Evolutionary conservation across 345 rosid species (phyloP).

Genomic region (Salix viminalis): DNA sequence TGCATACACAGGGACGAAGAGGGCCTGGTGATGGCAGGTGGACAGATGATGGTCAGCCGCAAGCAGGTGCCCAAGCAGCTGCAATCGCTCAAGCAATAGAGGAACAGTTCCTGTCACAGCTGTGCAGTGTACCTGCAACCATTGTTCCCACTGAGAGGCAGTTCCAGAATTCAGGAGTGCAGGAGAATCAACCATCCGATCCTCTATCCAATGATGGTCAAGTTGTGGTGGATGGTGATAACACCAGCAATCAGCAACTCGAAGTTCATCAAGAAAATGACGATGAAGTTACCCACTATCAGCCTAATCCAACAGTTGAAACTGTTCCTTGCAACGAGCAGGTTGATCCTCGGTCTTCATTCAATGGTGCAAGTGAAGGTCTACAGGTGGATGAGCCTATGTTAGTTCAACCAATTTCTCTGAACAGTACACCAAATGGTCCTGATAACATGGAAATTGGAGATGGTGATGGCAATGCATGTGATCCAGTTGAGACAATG

Average conservation of each 20-base stretch:
- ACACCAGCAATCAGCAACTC: conserved; percentile 40
- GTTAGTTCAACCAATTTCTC: conserved; percentile 48
- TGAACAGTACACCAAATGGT: conserved; percentile 47
- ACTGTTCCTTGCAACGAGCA: conserved; percentile 36
- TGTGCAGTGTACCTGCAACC: conserved; percentile 46
- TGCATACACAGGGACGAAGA: conserved; percentile 63
- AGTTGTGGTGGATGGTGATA: conserved; percentile 39
- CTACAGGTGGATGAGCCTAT: conserved; percentile 34
- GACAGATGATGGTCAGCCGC: conserved; percentile 97
- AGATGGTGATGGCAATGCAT: conserved; percentile 45
- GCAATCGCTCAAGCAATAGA: conserved; percentile 84
- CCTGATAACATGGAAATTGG: conserved; percentile 70
- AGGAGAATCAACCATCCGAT: conserved; percentile 48
- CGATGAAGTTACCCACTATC: conserved; percentile 33
- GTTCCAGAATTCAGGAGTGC: conserved; percentile 50
- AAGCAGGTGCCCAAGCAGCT: conserved; percentile 69
- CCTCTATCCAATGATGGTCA: conserved; percentile 43
- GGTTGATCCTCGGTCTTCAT: conserved; percentile 19
- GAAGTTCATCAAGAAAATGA: conserved; percentile 49
- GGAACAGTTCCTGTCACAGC: conserved; percentile 70
- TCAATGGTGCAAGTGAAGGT: conserved; percentile 33
- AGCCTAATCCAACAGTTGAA: conserved; percentile 37
- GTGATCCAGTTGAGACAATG: conserved; percentile 38
- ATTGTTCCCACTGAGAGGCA: conserved; percentile 54
- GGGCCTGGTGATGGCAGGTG: conserved; percentile 84